These are phyloP conservation scores for Penicillium crystallinum DNA, from an alignment of 495 filamentous ascomycete genomes.

Conservation along the genomic window DNA sequence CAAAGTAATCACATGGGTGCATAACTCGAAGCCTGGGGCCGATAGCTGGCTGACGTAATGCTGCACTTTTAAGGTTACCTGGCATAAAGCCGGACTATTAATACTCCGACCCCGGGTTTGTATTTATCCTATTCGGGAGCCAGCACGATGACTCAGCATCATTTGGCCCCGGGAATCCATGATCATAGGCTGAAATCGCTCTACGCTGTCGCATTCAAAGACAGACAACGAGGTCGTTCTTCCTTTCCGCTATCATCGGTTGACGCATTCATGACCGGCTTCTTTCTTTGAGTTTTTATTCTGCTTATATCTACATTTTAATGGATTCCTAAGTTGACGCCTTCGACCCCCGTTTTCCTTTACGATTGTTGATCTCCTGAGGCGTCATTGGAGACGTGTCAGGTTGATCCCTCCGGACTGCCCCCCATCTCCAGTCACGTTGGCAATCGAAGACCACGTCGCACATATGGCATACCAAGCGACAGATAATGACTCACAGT, in stretches of 20 bases:
- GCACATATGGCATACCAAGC: slow-evolving; percentile 18
- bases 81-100: background rate
- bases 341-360: slow-evolving; percentile 1
- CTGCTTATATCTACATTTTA: slow-evolving; percentile 5
- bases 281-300: slow-evolving; percentile 11
- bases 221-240: slow-evolving; percentile 1
- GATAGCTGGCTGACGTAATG: slow-evolving; percentile 1
- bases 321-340: slow-evolving; percentile 19
- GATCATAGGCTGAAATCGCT: background rate
- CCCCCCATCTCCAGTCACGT: slow-evolving; percentile 7
- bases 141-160: background rate
- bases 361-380: slow-evolving; percentile 25
- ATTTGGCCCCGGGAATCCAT: background rate
- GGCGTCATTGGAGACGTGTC: slow-evolving; percentile 30
- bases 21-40: background rate
- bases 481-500: slow-evolving; percentile 14
- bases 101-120: background rate
- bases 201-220: slow-evolving; percentile 10
- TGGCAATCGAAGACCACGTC: slow-evolving; percentile 7
- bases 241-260: background rate
- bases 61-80: background rate
- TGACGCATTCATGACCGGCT: slow-evolving; percentile 10
- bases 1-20: slow-evolving; percentile 8
- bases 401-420: slow-evolving; percentile 18
- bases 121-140: slow-evolving; percentile 1